Evolutionary conservation across 2,329 filamentous ascomycete genomes (phyloP).

Genomic region (Penicillium sp.): DNA sequence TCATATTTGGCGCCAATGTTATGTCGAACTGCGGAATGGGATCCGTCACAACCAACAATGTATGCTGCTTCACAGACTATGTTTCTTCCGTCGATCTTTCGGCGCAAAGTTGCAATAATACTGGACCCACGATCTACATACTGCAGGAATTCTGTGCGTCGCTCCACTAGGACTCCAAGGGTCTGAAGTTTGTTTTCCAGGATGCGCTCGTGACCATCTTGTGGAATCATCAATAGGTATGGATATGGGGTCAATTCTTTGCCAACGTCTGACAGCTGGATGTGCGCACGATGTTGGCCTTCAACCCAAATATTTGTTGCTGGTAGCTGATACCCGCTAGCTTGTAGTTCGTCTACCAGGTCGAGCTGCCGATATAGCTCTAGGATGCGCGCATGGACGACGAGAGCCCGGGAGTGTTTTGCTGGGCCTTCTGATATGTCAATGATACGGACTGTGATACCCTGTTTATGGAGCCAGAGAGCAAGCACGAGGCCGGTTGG

Average conservation of each 20-base stretch:
- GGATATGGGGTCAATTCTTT: conserved; percentile 31
- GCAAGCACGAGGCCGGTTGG: conserved; percentile 33
- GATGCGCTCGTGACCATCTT: conserved; percentile 31
- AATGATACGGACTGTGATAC: conserved; percentile 42
- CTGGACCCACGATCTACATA: conserved; percentile 23
- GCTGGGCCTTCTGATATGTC: conserved; percentile 43
- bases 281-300: conserved; percentile 20
- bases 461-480: conserved; percentile 29
- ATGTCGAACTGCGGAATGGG: conserved; percentile 50
- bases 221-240: conserved; percentile 27
- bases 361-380: conserved; percentile 53
- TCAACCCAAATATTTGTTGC: conserved; percentile 41
- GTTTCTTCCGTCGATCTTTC: conserved; percentile 17
- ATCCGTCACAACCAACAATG: conserved; percentile 55
- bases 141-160: conserved; percentile 25
- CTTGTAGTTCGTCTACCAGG: conserved; percentile 38
- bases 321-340: conserved; percentile 37
- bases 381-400: conserved; percentile 51
- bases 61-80: conserved; percentile 40
- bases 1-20: conserved; percentile 41
- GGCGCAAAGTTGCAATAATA: conserved; percentile 25
- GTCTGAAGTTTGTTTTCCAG: conserved; percentile 28
- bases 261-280: conserved; percentile 26
- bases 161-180: conserved; percentile 29
- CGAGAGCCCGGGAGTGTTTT: conserved; percentile 40